Evolutionary conservation across 1,139 yeast genomes (phyloP).

Genomic region (Blastobotrys indianensis): DNA sequence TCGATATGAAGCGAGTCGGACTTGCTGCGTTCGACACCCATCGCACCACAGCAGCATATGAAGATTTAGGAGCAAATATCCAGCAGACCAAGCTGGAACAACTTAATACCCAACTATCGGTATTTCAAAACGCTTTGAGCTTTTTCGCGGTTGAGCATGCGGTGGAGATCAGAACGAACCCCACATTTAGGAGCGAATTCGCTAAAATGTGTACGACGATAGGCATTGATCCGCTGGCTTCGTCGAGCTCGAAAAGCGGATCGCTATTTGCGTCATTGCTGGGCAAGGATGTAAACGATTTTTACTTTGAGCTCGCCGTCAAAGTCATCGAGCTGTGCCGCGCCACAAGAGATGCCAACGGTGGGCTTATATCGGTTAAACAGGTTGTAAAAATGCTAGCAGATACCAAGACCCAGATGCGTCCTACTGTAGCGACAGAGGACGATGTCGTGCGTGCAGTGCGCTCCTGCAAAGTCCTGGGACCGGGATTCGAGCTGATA

Average conservation of each 20-base stretch:
- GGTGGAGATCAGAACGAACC: constrained; percentile 57
- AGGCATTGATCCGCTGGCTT: constrained; percentile 76
- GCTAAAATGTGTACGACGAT: constrained; percentile 69
- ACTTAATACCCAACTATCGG: constrained; percentile 35
- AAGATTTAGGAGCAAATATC: constrained; percentile 31
- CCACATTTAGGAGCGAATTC: constrained; percentile 63
- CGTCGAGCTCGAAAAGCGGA: constrained; percentile 35
- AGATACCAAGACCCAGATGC: constrained; percentile 24
- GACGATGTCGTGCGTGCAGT: constrained; percentile 50
- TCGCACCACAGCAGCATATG: constrained; percentile 28
- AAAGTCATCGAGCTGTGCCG: constrained; percentile 71
- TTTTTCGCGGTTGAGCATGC: constrained; percentile 46
- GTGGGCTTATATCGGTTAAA: constrained; percentile 66
- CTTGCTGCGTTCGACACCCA: constrained; percentile 37
- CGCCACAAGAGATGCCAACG: constrained; percentile 63
- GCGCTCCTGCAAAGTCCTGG: constrained; percentile 37
- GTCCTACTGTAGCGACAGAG: constrained; percentile 35
- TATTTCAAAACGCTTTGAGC: constrained; percentile 34
- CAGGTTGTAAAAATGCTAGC: constrained; percentile 44
- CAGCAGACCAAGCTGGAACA: constrained; percentile 32
- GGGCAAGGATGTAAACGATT: constrained; percentile 47
- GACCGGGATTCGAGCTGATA: constrained; percentile 44
- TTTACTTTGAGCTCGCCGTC: constrained; percentile 60
- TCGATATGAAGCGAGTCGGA: constrained; percentile 38
- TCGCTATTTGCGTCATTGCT: constrained; percentile 36